A percentile compares a stretch with the other conserved stretches of the same genome.
phyloP scores from a whole-genome alignment of 352 stramenopile species.

The Phytophthora multivora region DNA sequence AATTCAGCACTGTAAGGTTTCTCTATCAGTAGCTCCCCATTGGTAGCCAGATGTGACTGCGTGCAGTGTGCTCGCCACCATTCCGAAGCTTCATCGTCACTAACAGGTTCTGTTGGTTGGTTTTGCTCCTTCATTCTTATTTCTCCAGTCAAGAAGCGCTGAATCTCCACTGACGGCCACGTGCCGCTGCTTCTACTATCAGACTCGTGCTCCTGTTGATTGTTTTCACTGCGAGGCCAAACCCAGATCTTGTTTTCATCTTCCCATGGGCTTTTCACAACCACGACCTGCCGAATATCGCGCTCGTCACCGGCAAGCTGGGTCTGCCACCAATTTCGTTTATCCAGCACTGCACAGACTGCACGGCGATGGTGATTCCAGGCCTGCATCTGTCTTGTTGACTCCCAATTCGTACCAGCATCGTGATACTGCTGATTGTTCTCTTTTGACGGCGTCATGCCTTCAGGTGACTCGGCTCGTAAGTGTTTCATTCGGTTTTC shows the following conservation, averaged over 20 bases:
- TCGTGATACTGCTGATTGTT: slow-evolving; percentile 10
- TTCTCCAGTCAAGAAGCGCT: slow-evolving; percentile 42
- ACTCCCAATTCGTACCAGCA: slow-evolving; percentile 13
- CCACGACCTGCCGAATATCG: slow-evolving; percentile 52
- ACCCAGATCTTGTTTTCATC: slow-evolving; percentile 52
- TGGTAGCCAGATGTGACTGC: slow-evolving; percentile 44
- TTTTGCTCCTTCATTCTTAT: not conserved
- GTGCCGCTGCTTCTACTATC: not conserved
- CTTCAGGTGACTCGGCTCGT: slow-evolving; percentile 25
- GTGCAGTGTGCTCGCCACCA: slow-evolving; percentile 71
- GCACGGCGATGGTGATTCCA: slow-evolving; percentile 48
- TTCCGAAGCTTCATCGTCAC: slow-evolving; percentile 44
- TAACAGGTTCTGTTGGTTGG: slow-evolving; percentile 10
- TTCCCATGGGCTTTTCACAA: slow-evolving; percentile 50
- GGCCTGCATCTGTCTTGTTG: slow-evolving; percentile 27
- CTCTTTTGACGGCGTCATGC: slow-evolving; percentile 8
- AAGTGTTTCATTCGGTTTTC: slow-evolving; percentile 47
- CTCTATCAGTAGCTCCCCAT: slow-evolving; percentile 9
- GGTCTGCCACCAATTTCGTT: slow-evolving; percentile 58
- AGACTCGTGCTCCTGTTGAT: slow-evolving; percentile 5
- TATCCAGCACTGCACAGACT: slow-evolving; percentile 38
- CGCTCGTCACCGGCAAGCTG: slow-evolving; percentile 43
- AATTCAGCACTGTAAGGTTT: slow-evolving; percentile 18
- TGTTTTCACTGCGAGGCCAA: slow-evolving; percentile 36
- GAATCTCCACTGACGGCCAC: slow-evolving; percentile 36